A percentile compares a stretch with the other conserved stretches of the same genome.
These are phyloP conservation scores for Magnolia sinica DNA, from an alignment of 164 flowering plant species.

Conservation along the genomic window DNA sequence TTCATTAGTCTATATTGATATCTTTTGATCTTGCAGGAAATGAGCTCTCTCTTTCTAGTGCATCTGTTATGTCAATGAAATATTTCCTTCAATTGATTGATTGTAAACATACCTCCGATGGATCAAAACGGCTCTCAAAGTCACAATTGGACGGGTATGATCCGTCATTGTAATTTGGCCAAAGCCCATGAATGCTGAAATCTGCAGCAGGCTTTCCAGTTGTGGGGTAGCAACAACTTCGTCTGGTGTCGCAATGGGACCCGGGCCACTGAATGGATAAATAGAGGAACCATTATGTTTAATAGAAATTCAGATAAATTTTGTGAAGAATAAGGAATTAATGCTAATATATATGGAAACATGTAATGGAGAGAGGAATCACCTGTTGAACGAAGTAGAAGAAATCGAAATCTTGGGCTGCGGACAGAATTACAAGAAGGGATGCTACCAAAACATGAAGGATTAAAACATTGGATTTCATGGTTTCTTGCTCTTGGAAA, in stretches of 20 bases:
- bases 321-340: too few relatives aligned
- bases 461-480: conserved; percentile 26
- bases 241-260: conserved; percentile 32
- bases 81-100: background rate
- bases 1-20: background rate
- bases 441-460: conserved; percentile 17
- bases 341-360: background rate
- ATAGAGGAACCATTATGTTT: background rate
- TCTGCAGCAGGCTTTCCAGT: conserved; percentile 44
- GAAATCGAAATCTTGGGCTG: conserved; percentile 52
- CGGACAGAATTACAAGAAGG: conserved; percentile 16
- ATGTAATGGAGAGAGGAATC: background rate
- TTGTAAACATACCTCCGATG: conserved; percentile 15
- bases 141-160: conserved; percentile 44
- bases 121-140: conserved; percentile 22
- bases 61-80: too few relatives aligned
- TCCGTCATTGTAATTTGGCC: conserved; percentile 49
- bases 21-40: background rate
- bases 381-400: conserved; percentile 62
- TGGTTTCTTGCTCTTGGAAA: conserved; percentile 10
- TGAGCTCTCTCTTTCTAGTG: too few relatives aligned
- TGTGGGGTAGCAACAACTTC: conserved; percentile 39
- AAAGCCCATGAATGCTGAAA: conserved; percentile 48
- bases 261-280: conserved; percentile 34
- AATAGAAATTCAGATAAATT: background rate